phyloP scores from a whole-genome alignment of 495 filamentous ascomycete genomes.

The Penicillium argentinense region DNA sequence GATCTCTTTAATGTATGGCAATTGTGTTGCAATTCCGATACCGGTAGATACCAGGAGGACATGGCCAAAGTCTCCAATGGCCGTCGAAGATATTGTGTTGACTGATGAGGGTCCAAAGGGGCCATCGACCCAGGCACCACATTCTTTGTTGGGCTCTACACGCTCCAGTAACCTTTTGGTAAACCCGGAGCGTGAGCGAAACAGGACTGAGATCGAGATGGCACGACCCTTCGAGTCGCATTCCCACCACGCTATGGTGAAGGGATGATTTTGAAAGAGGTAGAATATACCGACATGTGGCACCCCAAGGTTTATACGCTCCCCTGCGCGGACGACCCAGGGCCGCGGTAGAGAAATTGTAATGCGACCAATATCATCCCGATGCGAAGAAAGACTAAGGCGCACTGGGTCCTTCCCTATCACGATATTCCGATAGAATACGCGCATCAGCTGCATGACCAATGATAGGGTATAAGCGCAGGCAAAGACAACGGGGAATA shows the following conservation, averaged over 20 bases:
- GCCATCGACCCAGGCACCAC: slow-evolving; percentile 32
- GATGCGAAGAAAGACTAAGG: slow-evolving; percentile 2
- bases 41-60: slow-evolving; percentile 35
- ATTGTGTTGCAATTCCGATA: slow-evolving; percentile 36
- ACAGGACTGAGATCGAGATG: slow-evolving; percentile 22
- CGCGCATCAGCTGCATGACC: slow-evolving; percentile 7
- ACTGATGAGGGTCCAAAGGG: slow-evolving; percentile 30
- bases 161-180: slow-evolving; percentile 20
- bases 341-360: slow-evolving; percentile 23
- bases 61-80: slow-evolving; percentile 31
- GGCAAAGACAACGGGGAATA: slow-evolving; percentile 2
- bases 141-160: slow-evolving; percentile 12
- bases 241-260: slow-evolving; percentile 37
- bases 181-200: slow-evolving; percentile 32
- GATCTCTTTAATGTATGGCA: slow-evolving; percentile 39
- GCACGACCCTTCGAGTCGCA: slow-evolving; percentile 16
- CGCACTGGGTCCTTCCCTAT: slow-evolving; percentile 8
- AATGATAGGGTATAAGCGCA: slow-evolving; percentile 3
- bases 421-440: slow-evolving; percentile 15
- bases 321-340: slow-evolving; percentile 27
- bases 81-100: not conserved
- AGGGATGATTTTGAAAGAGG: slow-evolving; percentile 30
- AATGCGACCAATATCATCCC: slow-evolving; percentile 8
- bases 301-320: slow-evolving; percentile 29
- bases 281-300: slow-evolving; percentile 24